A percentile compares a stretch with the other conserved stretches of the same genome.
These are phyloP conservation scores for Eutrema yunnanense DNA, from an alignment of 345 rosid genomes.

Conservation along the genomic window DNA sequence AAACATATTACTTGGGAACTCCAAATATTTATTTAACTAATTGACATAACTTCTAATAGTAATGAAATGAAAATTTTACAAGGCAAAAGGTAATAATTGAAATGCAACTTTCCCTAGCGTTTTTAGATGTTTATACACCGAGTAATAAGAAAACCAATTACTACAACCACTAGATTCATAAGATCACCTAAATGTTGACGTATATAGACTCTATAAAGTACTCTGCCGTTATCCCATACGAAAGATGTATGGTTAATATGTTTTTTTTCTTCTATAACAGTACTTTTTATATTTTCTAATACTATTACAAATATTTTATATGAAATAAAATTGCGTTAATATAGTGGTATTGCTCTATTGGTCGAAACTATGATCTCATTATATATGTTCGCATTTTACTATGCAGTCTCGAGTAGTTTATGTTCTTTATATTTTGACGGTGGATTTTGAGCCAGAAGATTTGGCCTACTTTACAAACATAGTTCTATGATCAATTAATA, in stretches of 20 bases:
- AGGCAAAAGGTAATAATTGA: background rate
- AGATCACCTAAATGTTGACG: slow-evolving; percentile 4
- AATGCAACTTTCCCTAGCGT: background rate
- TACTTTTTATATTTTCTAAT: background rate
- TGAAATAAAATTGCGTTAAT: background rate
- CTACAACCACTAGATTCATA: slow-evolving; percentile 16
- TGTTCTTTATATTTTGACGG: background rate
- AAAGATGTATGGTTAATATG: background rate
- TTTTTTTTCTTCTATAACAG: background rate
- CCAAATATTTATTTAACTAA: slow-evolving; percentile 5
- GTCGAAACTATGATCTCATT: background rate
- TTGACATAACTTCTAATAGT: background rate
- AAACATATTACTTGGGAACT: slow-evolving; percentile 32
- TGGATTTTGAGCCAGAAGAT: background rate
- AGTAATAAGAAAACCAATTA: background rate
- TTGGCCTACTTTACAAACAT: background rate
- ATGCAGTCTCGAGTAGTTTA: background rate
- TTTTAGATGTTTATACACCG: slow-evolving; percentile 7
- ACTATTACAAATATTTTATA: background rate
- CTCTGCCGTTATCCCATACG: background rate
- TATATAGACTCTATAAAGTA: background rate
- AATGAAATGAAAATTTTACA: background rate
- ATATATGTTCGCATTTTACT: background rate
- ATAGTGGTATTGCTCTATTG: background rate
- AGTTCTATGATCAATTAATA: background rate